Evolutionary conservation across 164 flowering plant species (phyloP).

Genomic region (Santalum album): DNA sequence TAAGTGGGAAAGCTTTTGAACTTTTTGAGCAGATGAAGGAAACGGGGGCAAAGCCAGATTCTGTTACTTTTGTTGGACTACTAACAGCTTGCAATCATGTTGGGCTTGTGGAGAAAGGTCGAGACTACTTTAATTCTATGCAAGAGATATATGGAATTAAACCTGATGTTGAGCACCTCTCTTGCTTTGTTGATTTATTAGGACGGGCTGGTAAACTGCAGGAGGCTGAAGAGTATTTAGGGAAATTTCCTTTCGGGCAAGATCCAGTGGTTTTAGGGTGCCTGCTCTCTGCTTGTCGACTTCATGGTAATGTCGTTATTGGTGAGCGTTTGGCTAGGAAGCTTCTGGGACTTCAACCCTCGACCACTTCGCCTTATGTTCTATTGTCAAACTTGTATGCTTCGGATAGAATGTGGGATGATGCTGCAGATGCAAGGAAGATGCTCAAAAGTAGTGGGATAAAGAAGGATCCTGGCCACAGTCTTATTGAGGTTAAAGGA

Average conservation of each 20-base stretch:
- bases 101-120: conserved; percentile 57
- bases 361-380: conserved; percentile 59
- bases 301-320: conserved; percentile 37
- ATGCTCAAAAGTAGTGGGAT: conserved; percentile 51
- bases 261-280: conserved; percentile 58
- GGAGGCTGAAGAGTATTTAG: conserved; percentile 46
- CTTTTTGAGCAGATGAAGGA: conserved; percentile 48
- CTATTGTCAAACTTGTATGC: conserved; percentile 64
- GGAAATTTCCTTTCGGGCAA: conserved; percentile 22
- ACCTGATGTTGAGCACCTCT: conserved; percentile 52
- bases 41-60: conserved; percentile 40
- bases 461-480: conserved; percentile 55
- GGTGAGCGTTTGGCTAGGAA: conserved; percentile 41
- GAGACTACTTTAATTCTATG: conserved; percentile 40
- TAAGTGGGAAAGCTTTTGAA: conserved; percentile 31
- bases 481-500: conserved; percentile 52
- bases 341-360: conserved; percentile 36
- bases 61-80: conserved; percentile 52
- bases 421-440: conserved; percentile 52
- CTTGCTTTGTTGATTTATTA: conserved; percentile 65
- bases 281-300: conserved; percentile 59
- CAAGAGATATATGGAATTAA: conserved; percentile 28
- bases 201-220: conserved; percentile 60
- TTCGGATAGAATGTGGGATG: conserved; percentile 48
- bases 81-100: conserved; percentile 65